These are phyloP conservation scores for Pythium periplocum DNA, from an alignment of 352 stramenopile species.

Conservation along the genomic window DNA sequence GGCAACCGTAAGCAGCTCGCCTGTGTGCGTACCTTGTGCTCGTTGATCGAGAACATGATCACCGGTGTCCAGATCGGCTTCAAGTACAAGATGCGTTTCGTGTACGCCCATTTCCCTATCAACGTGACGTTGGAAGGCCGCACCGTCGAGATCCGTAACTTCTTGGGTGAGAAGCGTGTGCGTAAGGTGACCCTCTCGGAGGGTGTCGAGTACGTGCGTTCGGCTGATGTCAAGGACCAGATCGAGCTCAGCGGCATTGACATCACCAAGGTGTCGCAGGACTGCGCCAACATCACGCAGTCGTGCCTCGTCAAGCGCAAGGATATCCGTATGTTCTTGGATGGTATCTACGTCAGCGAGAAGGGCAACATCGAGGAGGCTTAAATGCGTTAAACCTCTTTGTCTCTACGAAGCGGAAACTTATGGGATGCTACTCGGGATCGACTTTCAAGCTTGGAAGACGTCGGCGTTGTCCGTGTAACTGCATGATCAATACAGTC, in stretches of 20 bases:
- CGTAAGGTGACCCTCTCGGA: constrained; percentile 91
- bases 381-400: constrained; percentile 28
- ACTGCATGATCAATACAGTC: constrained; percentile 25
- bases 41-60: constrained; percentile 99
- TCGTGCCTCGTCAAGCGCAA: constrained; percentile 81
- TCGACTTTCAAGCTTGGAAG: not conserved
- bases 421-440: constrained; percentile 17
- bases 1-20: constrained; percentile 98
- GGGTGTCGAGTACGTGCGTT: constrained; percentile 94
- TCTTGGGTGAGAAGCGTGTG: constrained; percentile 99
- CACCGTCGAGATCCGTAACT: constrained; percentile 98
- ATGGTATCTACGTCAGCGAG: constrained; percentile 99
- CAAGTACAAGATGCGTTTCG: constrained; percentile 99
- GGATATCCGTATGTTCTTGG: constrained; percentile 99
- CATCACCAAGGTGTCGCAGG: constrained; percentile 95
- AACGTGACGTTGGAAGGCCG: constrained; percentile 95
- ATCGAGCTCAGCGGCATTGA: constrained; percentile 98
- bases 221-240: constrained; percentile 98
- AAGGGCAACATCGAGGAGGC: constrained; percentile 87
- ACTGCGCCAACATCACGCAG: constrained; percentile 83
- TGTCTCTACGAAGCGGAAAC: no score
- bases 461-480: constrained; percentile 7
- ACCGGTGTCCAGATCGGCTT: constrained; percentile 97
- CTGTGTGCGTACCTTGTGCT: constrained; percentile 97
- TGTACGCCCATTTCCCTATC: constrained; percentile 99